Evolutionary conservation across 2,329 filamentous ascomycete species (phyloP).

Genomic region (Aspergillus tanneri): DNA sequence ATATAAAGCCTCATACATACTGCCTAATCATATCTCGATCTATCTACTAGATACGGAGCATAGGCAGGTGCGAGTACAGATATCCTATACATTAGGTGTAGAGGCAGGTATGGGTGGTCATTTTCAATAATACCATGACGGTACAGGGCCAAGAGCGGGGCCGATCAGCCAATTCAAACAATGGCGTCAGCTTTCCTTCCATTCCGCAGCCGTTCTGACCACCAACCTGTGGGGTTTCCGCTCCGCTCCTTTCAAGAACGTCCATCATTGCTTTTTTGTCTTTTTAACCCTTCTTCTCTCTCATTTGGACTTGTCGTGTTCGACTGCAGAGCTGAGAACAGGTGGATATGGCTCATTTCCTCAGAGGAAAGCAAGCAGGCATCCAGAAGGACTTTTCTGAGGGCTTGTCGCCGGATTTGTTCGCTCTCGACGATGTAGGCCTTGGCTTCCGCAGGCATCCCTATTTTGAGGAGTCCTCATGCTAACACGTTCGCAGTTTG

Average conservation of each 20-base stretch:
- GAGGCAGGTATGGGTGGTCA: not conserved
- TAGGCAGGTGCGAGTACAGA: too few species aligned
- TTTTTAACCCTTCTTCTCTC: conserved; percentile 15
- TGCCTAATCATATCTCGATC: too few species aligned
- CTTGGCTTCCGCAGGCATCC: conserved; percentile 30
- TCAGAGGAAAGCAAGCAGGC: conserved; percentile 89
- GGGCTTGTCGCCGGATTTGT: conserved; percentile 73
- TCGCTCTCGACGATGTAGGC: conserved; percentile 75
- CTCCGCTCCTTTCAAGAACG: conserved; percentile 14
- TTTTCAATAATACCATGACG: too few species aligned
- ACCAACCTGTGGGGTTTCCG: conserved; percentile 21
- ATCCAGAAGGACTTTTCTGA: conserved; percentile 88
- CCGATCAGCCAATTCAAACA: conserved; percentile 3
- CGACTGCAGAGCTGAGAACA: conserved; percentile 2
- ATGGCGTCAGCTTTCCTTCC: conserved; percentile 8
- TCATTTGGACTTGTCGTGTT: conserved; percentile 12
- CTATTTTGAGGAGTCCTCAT: conserved; percentile 11
- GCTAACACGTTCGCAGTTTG: conserved; percentile 47
- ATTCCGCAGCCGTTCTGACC: conserved; percentile 1
- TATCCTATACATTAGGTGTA: too few species aligned
- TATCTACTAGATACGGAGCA: too few species aligned
- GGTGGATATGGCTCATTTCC: conserved; percentile 72
- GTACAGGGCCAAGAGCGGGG: conserved; percentile 11
- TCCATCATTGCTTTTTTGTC: conserved; percentile 21
- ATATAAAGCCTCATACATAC: too few species aligned